phyloP scores from a whole-genome alignment of 148 eudicot genomes.

The Diospyros kaki region DNA sequence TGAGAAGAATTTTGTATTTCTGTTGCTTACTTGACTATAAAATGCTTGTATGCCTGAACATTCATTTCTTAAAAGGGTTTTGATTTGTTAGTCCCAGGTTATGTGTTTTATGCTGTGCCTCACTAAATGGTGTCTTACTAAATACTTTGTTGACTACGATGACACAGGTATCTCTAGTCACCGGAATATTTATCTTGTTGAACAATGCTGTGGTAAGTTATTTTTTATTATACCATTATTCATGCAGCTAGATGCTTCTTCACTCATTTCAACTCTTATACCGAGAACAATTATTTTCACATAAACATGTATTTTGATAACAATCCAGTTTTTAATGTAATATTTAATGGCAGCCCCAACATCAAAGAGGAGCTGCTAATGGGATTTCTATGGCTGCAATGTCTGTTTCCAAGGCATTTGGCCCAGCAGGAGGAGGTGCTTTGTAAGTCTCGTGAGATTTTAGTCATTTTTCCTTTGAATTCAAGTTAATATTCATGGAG shows the following conservation, averaged over 20 bases:
- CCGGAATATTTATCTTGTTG: slow-evolving; percentile 18
- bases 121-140: no score
- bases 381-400: slow-evolving; percentile 23
- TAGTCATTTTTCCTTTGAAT: no score
- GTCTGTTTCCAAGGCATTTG: slow-evolving; percentile 21
- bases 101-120: no score
- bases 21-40: no score
- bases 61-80: no score
- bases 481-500: no score
- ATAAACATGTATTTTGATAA: neutral
- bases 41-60: no score
- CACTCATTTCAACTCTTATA: neutral
- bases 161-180: slow-evolving; percentile 16
- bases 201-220: slow-evolving; percentile 19
- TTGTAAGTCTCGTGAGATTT: slow-evolving; percentile 7
- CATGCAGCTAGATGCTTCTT: neutral
- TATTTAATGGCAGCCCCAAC: slow-evolving; percentile 15
- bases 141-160: no score
- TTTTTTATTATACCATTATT: neutral
- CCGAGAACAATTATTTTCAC: neutral
- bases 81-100: no score
- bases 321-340: neutral
- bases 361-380: slow-evolving; percentile 25
- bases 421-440: slow-evolving; percentile 25
- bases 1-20: no score